Evolutionary conservation across 1,139 yeast species (phyloP), one percentile per base, ranked within the genome.

Genomic region (Nakaseomyces uthaithaninus): DNA sequence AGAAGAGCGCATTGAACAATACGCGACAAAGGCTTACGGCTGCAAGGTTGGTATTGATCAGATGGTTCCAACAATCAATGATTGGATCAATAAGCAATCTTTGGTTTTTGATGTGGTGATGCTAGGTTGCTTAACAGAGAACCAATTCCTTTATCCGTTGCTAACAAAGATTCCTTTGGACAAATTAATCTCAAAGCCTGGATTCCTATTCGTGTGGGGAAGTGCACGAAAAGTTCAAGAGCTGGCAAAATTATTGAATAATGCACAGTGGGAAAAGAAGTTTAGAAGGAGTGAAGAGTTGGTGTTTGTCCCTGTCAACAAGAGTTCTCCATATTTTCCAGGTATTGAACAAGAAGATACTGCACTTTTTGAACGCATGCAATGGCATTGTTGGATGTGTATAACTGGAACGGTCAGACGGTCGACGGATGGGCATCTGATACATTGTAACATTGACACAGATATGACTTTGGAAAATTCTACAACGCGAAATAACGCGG

Each of bases 321-420:
- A 74, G 45, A 61, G 70, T 26, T 76, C 85, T 0, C 77, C 77
- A 1, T 76, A 72, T 53, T 77, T 73, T 50, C 84, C 85, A 0
- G 64, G 64, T 6, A 26, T 36, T 15, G 71, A 64, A 34, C 52
- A 49, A 11, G 71, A 70, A 24, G 75, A 71, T 41, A 62, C 63
- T 5, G 62, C 71, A 10, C 45, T 72, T 17, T 57, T 72, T 36
- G 73, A 69, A 41, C 69, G 65, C 46, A 66, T 68, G 62, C 93
- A 82, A 55, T 87, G 95, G 95, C 96, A 89, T 62, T 89, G 96
- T 54, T 83, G 95, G 81, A 85, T 89, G 95, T 91, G 96, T 50
- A 82, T 89, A 42, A 87, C 95, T 3, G 96, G 96, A 4, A 89
- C 96, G 0, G 89, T 89, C 10, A 69, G 95, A 54, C 72, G 96